These are phyloP conservation scores for Senna tora DNA, from an alignment of 306 rosid species.

Conservation along the genomic window DNA sequence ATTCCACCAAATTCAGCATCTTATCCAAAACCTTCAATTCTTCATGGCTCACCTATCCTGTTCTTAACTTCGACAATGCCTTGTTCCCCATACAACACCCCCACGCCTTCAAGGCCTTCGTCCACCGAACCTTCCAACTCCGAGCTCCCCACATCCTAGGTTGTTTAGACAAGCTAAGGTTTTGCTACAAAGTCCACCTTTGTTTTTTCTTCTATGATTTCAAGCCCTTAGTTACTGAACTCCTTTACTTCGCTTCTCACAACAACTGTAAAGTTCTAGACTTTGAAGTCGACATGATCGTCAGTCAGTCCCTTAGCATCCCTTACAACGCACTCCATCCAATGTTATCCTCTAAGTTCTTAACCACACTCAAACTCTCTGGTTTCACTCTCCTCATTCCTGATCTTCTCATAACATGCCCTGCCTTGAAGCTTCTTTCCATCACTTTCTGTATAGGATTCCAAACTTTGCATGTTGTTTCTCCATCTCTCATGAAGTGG, in stretches of 20 bases:
- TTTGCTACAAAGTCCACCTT: background rate
- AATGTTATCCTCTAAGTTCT: background rate
- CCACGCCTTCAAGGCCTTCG: background rate
- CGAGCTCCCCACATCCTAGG: background rate
- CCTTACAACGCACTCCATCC: background rate
- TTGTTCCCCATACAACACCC: too few species aligned
- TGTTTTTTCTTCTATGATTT: too few species aligned
- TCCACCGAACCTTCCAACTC: background rate
- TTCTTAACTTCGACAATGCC: background rate
- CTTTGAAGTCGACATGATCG: background rate
- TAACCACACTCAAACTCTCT: background rate
- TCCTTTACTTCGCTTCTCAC: background rate
- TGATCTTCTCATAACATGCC: background rate
- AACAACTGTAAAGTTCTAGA: background rate
- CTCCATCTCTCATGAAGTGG: too few species aligned
- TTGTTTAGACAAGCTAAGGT: background rate
- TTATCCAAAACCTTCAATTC: background rate
- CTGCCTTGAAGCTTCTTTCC: background rate
- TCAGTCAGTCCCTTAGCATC: too few species aligned
- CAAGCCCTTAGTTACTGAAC: background rate
- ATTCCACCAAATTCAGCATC: background rate
- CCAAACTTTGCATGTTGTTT: too few species aligned
- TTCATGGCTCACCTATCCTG: background rate
- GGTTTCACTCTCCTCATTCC: background rate
- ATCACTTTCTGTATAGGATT: background rate